A percentile compares a stretch with the other conserved stretches of the same genome.
These are phyloP conservation scores for Lactarius hengduanensis DNA, from an alignment of 768 basidiomycete genomes.

Conservation along the genomic window DNA sequence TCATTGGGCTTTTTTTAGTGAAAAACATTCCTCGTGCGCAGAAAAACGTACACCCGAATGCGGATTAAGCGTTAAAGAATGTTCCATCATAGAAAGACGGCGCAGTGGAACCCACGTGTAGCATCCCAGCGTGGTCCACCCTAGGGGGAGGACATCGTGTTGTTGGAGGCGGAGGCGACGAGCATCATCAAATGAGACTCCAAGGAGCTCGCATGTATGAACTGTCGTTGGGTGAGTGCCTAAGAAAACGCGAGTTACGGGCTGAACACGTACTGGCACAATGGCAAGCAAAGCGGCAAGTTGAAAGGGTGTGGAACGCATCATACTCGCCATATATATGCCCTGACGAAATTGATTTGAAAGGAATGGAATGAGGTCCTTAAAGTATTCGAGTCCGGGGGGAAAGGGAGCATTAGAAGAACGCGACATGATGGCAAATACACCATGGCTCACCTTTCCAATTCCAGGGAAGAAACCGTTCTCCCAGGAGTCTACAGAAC, in stretches of 20 bases:
- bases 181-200: not conserved
- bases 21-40: not conserved
- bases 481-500: conserved; percentile 7
- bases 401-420: not conserved
- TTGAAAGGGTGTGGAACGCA: conserved; percentile 10
- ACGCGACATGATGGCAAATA: not conserved
- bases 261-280: conserved; percentile 3
- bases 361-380: not conserved
- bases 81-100: not conserved
- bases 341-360: not conserved
- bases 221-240: not conserved
- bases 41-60: conserved; percentile 46
- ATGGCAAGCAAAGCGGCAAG: not conserved
- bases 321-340: conserved; percentile 13
- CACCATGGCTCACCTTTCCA: conserved; percentile 11
- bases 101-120: conserved; percentile 46
- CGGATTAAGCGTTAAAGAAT: conserved; percentile 35
- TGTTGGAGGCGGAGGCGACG: conserved; percentile 9
- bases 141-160: conserved; percentile 43
- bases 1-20: conserved; percentile 3
- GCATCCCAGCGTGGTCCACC: conserved; percentile 61
- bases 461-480: conserved; percentile 9
- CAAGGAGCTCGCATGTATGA: not conserved
- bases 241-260: not conserved
- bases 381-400: conserved; percentile 1